Conservation (phyloP, 345 rosid species). For the Eucalyptus globulus region DNA sequence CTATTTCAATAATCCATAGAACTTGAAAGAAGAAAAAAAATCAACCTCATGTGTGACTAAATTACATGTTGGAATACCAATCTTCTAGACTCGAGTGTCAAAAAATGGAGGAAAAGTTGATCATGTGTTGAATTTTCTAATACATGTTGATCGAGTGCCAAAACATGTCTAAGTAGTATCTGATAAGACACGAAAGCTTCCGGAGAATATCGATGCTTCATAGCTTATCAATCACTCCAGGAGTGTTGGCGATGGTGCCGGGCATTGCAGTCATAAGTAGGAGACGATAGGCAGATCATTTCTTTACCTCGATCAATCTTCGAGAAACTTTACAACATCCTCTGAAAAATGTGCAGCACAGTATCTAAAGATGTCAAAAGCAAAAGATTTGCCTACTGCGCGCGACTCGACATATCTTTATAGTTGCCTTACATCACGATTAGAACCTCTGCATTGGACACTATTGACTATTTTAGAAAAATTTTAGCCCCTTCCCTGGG, state of each 20-base stretch:
- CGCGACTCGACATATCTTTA: neutral
- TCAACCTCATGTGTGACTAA: rapidly evolving
- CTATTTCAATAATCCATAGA: too few species aligned
- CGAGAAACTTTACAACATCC: neutral
- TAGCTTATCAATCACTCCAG: neutral
- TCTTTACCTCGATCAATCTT: neutral
- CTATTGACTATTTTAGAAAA: neutral
- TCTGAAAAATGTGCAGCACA: neutral
- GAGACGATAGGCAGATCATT: neutral
- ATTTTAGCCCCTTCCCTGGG: neutral
- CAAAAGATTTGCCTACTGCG: neutral
- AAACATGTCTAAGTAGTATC: rapidly evolving
- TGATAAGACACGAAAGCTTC: rapidly evolving
- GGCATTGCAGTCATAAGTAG: neutral
- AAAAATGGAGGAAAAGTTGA: rapidly evolving
- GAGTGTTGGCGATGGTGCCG: neutral
- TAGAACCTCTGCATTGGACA: neutral
- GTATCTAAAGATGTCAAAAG: neutral
- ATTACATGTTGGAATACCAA: too few species aligned
- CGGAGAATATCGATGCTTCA: rapidly evolving
- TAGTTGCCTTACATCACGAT: neutral
- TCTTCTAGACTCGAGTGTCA: too few species aligned
- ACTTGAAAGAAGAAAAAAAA: too few species aligned
- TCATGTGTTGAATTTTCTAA: too few species aligned
- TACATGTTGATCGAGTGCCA: rapidly evolving